Percentiles rank a stretch among this genome's conserved stretches.
phyloP scores from a whole-genome alignment of 2,329 filamentous ascomycete genomes.

The Podosphaera xanthii region DNA sequence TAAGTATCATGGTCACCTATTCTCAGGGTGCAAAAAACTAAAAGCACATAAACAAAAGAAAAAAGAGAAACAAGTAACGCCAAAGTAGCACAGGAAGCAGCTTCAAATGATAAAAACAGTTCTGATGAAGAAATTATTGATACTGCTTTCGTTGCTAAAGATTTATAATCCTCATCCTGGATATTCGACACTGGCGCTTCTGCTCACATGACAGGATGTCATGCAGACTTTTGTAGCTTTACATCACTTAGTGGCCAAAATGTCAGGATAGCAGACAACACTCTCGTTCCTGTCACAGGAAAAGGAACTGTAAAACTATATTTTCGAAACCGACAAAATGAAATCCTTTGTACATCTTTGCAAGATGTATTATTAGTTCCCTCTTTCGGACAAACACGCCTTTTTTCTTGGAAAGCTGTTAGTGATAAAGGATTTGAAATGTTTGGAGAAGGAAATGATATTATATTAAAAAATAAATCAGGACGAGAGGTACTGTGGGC shows the following conservation, averaged over 20 bases:
- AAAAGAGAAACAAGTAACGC: neutral
- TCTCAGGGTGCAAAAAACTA: neutral
- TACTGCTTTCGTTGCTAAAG: neutral
- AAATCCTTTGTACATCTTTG: no score
- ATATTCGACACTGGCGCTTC: slow-evolving; percentile 1
- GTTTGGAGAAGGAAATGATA: no score
- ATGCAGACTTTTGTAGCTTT: neutral
- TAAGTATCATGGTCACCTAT: neutral
- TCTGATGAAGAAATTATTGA: neutral
- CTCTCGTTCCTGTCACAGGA: neutral
- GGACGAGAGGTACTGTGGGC: no score
- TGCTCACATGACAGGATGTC: neutral
- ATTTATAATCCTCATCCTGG: neutral
- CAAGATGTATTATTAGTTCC: no score
- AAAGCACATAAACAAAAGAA: neutral
- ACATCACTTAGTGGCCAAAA: neutral
- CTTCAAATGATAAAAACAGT: neutral
- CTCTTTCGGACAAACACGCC: no score
- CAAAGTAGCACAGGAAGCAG: neutral
- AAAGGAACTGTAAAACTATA: no score
- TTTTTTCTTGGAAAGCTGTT: no score
- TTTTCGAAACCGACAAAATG: no score
- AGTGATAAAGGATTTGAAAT: no score
- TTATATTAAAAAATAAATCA: no score
- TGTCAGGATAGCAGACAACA: neutral